phyloP scores from a whole-genome alignment of 2,329 filamentous ascomycete species.

The Colletotrichum tropicale region DNA sequence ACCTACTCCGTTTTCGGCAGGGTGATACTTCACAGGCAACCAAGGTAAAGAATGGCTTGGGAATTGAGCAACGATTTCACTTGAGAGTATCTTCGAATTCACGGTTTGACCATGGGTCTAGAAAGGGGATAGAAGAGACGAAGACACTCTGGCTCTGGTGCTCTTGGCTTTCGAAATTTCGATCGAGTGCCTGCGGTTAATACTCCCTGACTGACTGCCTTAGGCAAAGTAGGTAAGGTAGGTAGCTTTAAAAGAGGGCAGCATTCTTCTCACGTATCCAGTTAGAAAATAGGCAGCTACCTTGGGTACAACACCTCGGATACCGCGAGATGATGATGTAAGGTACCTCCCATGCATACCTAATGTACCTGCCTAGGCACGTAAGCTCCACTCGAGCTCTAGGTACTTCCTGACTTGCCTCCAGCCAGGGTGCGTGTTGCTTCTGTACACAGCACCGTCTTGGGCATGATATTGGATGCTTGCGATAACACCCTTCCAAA shows the following conservation, averaged over 20 bases:
- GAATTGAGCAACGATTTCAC: neutral
- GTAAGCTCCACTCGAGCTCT: neutral
- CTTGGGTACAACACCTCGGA: neutral
- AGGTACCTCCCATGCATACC: neutral
- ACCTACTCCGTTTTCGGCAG: neutral
- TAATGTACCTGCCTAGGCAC: neutral
- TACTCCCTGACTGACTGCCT: neutral
- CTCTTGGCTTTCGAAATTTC: neutral
- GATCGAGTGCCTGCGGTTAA: neutral
- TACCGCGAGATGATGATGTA: neutral
- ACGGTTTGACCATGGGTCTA: neutral
- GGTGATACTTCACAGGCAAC: neutral
- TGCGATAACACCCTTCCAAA: constrained; percentile 13
- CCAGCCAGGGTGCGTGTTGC: neutral
- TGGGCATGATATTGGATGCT: constrained; percentile 12
- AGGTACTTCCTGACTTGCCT: neutral
- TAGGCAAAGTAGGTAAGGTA: neutral
- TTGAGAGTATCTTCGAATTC: neutral
- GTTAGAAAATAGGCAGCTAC: neutral
- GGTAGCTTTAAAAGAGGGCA: neutral
- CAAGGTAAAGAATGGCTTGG: neutral
- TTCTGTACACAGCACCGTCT: neutral
- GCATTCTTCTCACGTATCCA: neutral
- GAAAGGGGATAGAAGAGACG: neutral
- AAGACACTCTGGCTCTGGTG: neutral